A percentile compares a stretch with the other conserved stretches of the same genome.
Evolutionary conservation across 306 rosid genomes (phyloP).

Genomic region (Castanea sativa): DNA sequence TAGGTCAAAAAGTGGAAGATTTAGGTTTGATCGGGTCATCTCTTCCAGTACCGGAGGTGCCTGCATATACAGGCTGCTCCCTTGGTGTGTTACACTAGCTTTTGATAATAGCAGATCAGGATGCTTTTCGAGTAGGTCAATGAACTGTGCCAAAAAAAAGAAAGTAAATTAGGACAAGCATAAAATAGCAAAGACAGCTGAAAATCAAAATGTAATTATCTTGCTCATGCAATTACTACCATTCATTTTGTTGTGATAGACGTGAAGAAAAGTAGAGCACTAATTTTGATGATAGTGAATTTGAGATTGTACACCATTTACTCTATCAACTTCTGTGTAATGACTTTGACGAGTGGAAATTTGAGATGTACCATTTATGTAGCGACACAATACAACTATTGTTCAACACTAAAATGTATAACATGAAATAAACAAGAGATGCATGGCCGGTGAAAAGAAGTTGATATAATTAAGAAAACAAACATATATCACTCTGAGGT

Average conservation of each 20-base stretch:
- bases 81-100: conserved; percentile 72
- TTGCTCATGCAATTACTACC: neutral
- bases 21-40: conserved; percentile 89
- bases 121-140: conserved; percentile 74
- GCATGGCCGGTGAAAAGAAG: too few species aligned
- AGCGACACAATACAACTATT: neutral
- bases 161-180: neutral
- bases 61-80: conserved; percentile 91
- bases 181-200: neutral
- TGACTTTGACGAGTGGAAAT: neutral
- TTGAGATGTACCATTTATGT: too few species aligned
- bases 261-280: neutral
- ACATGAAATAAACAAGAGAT: too few species aligned
- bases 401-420: neutral
- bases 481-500: neutral
- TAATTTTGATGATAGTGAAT: neutral
- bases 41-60: conserved; percentile 95
- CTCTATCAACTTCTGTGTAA: neutral
- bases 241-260: neutral
- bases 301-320: neutral
- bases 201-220: neutral
- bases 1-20: conserved; percentile 55
- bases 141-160: conserved; percentile 58
- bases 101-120: conserved; percentile 68
- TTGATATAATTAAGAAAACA: neutral